Percentiles rank a stretch among this genome's conserved stretches.
These are phyloP conservation scores for Coemansia guatemalensis DNA, from an alignment of 192 early-diverging fungal species.

Conservation along the genomic window DNA sequence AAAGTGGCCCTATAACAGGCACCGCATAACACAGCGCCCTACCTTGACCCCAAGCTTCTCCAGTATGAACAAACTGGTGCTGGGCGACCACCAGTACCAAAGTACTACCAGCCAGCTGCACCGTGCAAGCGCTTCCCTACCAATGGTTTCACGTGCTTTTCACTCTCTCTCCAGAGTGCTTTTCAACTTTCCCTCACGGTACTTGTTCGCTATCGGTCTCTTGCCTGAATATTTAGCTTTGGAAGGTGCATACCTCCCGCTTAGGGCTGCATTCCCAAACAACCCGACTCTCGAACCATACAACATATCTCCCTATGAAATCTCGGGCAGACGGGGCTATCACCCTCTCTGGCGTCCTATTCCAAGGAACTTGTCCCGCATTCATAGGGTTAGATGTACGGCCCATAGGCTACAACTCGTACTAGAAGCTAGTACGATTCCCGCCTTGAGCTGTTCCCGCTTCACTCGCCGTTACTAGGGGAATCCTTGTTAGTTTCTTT, in stretches of 20 bases:
- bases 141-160: constrained; percentile 83
- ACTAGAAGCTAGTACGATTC: constrained; percentile 39
- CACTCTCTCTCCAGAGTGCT: constrained; percentile 81
- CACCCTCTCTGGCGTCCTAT: constrained; percentile 73
- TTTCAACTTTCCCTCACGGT: constrained; percentile 88
- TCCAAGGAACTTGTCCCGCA: constrained; percentile 62
- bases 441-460: constrained; percentile 70
- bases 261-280: constrained; percentile 76
- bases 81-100: constrained; percentile 4
- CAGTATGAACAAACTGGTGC: constrained; percentile 53
- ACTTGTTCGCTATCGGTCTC: constrained; percentile 88
- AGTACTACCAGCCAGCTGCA: neutral
- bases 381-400: constrained; percentile 37
- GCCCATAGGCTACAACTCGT: constrained; percentile 66
- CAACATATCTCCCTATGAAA: constrained; percentile 8
- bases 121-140: constrained; percentile 65
- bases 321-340: constrained; percentile 62
- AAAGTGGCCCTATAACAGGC: constrained; percentile 59
- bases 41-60: constrained; percentile 51
- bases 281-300: constrained; percentile 62
- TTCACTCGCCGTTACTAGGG: constrained; percentile 78
- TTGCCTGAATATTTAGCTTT: constrained; percentile 79
- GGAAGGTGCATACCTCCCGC: constrained; percentile 76
- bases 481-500: constrained; percentile 82
- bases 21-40: constrained; percentile 51